Percentiles rank a stretch among this genome's conserved stretches.
These are phyloP conservation scores for Elongisporangium anandrum DNA, from an alignment of 352 stramenopile species.

Conservation along the genomic window DNA sequence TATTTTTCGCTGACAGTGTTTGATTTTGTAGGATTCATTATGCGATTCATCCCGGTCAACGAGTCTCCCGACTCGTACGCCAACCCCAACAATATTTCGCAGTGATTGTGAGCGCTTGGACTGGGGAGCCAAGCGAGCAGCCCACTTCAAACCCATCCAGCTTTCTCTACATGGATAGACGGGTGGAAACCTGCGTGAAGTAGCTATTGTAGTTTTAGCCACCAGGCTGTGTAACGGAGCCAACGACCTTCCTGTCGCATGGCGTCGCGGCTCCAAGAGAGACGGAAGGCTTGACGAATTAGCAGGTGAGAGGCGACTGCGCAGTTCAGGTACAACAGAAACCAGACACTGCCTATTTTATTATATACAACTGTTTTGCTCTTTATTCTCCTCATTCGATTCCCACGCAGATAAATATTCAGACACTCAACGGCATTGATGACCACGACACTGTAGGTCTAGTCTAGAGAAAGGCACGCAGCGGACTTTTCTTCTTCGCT, in stretches of 20 bases:
- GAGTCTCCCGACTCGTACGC: constrained; percentile 64
- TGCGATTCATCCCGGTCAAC: constrained; percentile 67
- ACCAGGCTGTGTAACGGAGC: background rate
- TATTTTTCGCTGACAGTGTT: background rate
- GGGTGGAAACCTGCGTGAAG: background rate
- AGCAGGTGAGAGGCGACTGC: too few species aligned
- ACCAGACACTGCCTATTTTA: background rate
- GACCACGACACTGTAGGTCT: background rate
- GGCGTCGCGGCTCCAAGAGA: background rate
- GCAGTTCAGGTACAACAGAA: too few species aligned
- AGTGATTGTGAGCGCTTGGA: constrained; percentile 13
- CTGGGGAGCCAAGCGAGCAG: background rate
- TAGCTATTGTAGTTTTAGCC: too few species aligned
- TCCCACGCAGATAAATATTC: constrained; percentile 7
- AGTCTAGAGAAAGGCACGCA: constrained; percentile 33
- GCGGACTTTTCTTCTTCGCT: constrained; percentile 3
- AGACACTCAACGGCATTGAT: constrained; percentile 1
- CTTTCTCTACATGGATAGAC: background rate
- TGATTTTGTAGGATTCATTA: constrained; percentile 42
- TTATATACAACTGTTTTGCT: constrained; percentile 6
- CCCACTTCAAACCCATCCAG: too few species aligned
- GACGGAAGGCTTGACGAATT: background rate
- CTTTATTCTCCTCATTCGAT: constrained; percentile 4
- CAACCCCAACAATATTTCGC: constrained; percentile 67
- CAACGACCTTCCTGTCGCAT: background rate